A percentile compares a stretch with the other conserved stretches of the same genome.
These are phyloP conservation scores for Aureobasidium zeae DNA, from an alignment of 2,329 filamentous ascomycete genomes.

Conservation along the genomic window DNA sequence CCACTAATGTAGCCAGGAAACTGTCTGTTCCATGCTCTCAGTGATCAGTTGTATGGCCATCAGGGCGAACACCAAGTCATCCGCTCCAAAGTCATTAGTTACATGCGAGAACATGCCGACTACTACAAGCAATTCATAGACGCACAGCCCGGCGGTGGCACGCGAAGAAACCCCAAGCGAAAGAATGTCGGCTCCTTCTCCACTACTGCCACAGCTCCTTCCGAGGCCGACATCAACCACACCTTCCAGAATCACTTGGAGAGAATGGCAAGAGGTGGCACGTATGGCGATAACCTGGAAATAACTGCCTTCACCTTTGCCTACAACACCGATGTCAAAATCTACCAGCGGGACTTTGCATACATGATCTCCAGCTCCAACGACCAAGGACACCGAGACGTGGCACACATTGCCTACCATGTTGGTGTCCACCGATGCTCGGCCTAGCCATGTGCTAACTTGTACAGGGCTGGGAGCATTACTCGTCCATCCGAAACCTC, in stretches of 20 bases:
- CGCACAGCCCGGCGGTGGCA: conserved; percentile 44
- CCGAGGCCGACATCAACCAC: conserved; percentile 44
- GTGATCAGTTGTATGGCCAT: conserved; percentile 56
- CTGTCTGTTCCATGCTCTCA: conserved; percentile 60
- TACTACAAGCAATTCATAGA: conserved; percentile 59
- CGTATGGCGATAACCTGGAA: conserved; percentile 59
- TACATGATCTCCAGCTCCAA: conserved; percentile 41
- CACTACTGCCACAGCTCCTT: conserved; percentile 39
- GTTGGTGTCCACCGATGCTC: conserved; percentile 37
- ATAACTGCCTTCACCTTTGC: conserved; percentile 56
- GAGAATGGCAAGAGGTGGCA: conserved; percentile 50
- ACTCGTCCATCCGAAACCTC: conserved; percentile 55
- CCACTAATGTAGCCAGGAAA: conserved; percentile 43
- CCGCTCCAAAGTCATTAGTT: conserved; percentile 49
- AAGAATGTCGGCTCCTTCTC: conserved; percentile 43
- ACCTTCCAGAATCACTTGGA: conserved; percentile 48
- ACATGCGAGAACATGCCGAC: conserved; percentile 51
- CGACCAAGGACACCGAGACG: conserved; percentile 22
- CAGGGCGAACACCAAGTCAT: conserved; percentile 50
- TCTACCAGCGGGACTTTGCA: conserved; percentile 48
- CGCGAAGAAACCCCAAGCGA: conserved; percentile 50
- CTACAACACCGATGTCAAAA: conserved; percentile 52
- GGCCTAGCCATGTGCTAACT: conserved; percentile 14
- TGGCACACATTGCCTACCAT: conserved; percentile 54
- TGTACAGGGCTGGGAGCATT: conserved; percentile 53